Percentiles rank a stretch among this genome's conserved stretches.
These are phyloP conservation scores for Entomortierella parvispora DNA, from an alignment of 192 early-diverging fungal genomes.

Conservation along the genomic window DNA sequence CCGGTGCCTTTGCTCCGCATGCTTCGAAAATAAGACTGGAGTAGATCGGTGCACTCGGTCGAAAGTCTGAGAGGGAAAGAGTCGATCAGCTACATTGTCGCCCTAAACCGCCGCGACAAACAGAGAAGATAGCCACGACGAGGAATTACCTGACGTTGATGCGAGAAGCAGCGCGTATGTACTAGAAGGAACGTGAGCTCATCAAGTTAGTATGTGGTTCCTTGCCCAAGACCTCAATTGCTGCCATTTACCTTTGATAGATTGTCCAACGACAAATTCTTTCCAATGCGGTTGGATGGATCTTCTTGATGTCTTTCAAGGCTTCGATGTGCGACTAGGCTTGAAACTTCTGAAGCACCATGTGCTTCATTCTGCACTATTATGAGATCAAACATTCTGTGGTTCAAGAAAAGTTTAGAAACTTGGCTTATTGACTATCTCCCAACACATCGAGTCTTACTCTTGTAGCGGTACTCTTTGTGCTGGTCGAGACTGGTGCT, in stretches of 20 bases:
- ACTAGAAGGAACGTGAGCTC: too few species aligned
- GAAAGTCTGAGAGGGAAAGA: conserved; percentile 12
- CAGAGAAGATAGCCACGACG: too few species aligned
- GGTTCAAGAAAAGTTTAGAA: neutral
- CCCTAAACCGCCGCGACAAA: too few species aligned
- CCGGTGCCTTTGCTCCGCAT: conserved; percentile 24
- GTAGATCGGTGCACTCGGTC: conserved; percentile 6
- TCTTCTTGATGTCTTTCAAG: neutral
- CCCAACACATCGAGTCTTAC: conserved; percentile 4
- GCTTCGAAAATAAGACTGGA: conserved; percentile 30
- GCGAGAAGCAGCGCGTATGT: conserved; percentile 18
- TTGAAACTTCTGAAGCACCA: conserved; percentile 10
- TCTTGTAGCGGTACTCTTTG: conserved; percentile 10
- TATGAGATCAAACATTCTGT: conserved; percentile 37
- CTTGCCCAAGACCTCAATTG: too few species aligned
- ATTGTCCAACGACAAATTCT: conserved; percentile 1
- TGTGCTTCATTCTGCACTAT: conserved; percentile 29
- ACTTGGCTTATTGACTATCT: neutral
- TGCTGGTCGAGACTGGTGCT: neutral
- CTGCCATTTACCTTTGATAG: neutral
- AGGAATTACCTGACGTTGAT: conserved; percentile 26
- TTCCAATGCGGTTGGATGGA: neutral
- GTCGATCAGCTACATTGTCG: neutral
- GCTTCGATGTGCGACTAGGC: neutral
- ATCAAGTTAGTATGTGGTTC: too few species aligned